A percentile compares a stretch with the other conserved stretches of the same genome.
These are phyloP conservation scores for Pseudozyma pruni DNA, from an alignment of 1,284 basidiomycete genomes.

Conservation along the genomic window DNA sequence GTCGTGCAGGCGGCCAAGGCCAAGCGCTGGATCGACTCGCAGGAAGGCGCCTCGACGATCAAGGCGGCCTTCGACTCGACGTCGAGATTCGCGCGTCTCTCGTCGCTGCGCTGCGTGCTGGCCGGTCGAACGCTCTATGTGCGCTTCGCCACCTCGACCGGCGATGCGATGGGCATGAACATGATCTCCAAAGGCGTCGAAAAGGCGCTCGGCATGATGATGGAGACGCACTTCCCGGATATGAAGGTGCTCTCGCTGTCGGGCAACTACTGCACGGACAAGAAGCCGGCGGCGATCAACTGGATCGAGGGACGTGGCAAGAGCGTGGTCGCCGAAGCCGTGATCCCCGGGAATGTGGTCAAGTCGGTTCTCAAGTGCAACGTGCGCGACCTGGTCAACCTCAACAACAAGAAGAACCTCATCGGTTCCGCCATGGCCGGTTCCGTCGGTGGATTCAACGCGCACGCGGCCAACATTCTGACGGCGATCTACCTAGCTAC, in stretches of 20 bases:
- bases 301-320: slow-evolving; percentile 99
- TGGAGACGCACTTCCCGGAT: slow-evolving; percentile 81
- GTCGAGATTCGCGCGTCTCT: slow-evolving; percentile 65
- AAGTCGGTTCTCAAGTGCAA: slow-evolving; percentile 94
- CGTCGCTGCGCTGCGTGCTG: slow-evolving; percentile 63
- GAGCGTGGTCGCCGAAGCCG: slow-evolving; percentile 94
- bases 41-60: slow-evolving; percentile 80
- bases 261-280: slow-evolving; percentile 99
- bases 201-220: slow-evolving; percentile 86
- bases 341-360: slow-evolving; percentile 88
- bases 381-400: slow-evolving; percentile 85
- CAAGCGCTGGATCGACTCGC: slow-evolving; percentile 87
- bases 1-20: slow-evolving; percentile 83
- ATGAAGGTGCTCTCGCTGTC: slow-evolving; percentile 94
- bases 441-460: slow-evolving; percentile 95
- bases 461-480: slow-evolving; percentile 96
- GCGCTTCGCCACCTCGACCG: slow-evolving; percentile 93
- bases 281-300: slow-evolving; percentile 99
- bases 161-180: slow-evolving; percentile 99
- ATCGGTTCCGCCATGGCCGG: slow-evolving; percentile 98
- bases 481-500: slow-evolving; percentile 94
- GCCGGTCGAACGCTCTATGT: slow-evolving; percentile 80
- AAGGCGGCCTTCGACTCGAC: slow-evolving; percentile 93
- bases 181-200: slow-evolving; percentile 79
- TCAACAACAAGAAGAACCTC: slow-evolving; percentile 98